A percentile compares a stretch with the other conserved stretches of the same genome.
Evolutionary conservation across 2,329 filamentous ascomycete species (phyloP).

Genomic region (Furcasterigmium sp.): DNA sequence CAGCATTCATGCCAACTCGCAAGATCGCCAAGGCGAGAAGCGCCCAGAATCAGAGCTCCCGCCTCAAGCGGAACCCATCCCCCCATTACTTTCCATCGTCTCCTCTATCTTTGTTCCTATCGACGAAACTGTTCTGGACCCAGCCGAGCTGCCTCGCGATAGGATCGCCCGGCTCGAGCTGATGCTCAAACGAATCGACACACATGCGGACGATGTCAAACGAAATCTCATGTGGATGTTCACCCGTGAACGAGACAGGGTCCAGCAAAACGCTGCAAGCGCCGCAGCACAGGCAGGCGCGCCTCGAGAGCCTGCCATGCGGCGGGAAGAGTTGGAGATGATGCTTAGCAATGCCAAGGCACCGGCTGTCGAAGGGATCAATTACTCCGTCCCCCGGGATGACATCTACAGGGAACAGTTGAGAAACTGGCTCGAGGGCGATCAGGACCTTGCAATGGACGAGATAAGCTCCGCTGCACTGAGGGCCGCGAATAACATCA

Average conservation of each 20-base stretch:
- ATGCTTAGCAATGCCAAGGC: conserved; percentile 21
- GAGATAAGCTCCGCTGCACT: not conserved
- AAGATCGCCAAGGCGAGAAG: no score
- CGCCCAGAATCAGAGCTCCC: no score
- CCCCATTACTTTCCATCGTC: no score
- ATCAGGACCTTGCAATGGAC: not conserved
- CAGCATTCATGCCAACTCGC: no score
- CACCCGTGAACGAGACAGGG: conserved; percentile 24
- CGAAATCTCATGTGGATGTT: conserved; percentile 26
- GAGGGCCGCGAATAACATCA: not conserved
- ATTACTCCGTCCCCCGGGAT: no score
- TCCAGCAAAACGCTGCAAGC: conserved; percentile 15
- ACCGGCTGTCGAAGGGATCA: no score
- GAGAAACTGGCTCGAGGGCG: conserved; percentile 10
- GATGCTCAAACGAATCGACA: conserved; percentile 23
- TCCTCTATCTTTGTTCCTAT: conserved; percentile 24
- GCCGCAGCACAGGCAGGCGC: conserved; percentile 2
- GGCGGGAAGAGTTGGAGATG: conserved; percentile 16
- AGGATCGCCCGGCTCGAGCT: conserved; percentile 20
- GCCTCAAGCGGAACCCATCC: not conserved
- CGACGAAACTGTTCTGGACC: no score
- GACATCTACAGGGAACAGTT: no score
- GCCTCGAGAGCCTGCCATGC: conserved; percentile 4
- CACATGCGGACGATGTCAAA: conserved; percentile 20
- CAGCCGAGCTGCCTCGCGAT: no score